A percentile compares a stretch with the other conserved stretches of the same genome.
These are phyloP conservation scores for Jackrogersella multiformis DNA, from an alignment of 495 filamentous ascomycete genomes.

Conservation along the genomic window DNA sequence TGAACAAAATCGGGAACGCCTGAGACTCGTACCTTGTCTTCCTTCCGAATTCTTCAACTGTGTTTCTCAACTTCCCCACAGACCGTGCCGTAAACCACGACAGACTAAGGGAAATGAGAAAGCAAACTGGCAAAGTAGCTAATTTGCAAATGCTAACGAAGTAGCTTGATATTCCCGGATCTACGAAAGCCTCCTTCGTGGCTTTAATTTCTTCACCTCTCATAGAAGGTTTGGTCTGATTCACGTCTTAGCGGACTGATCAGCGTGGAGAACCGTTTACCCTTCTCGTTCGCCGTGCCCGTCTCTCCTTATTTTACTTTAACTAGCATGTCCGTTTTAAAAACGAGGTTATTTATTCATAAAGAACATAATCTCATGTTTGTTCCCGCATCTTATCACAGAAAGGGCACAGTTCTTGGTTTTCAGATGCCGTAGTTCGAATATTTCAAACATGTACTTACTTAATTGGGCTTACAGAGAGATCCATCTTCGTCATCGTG, in stretches of 20 bases:
- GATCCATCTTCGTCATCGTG: constrained; percentile 18
- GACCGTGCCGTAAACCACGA: background rate
- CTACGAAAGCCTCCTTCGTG: background rate
- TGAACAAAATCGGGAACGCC: constrained; percentile 6
- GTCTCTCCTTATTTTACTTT: constrained; percentile 4
- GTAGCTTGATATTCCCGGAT: background rate
- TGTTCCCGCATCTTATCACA: background rate
- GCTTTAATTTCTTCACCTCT: constrained; percentile 18
- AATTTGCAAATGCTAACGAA: constrained; percentile 13
- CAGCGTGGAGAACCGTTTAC: constrained; percentile 4
- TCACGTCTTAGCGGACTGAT: constrained; percentile 14
- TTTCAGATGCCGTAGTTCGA: background rate
- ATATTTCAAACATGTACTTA: background rate
- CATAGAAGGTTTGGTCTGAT: background rate
- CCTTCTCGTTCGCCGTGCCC: constrained; percentile 1
- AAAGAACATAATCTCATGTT: background rate
- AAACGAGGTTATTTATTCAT: background rate
- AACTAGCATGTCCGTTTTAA: background rate
- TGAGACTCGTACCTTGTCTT: constrained; percentile 8
- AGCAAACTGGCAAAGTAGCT: constrained; percentile 3
- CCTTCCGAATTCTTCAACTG: constrained; percentile 8
- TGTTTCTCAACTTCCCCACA: constrained; percentile 39
- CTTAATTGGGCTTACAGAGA: constrained; percentile 12
- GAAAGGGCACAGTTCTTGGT: background rate
- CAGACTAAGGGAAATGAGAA: constrained; percentile 20